Conservation (phyloP, 2,329 filamentous ascomycete genomes). For the Zymoseptoria pseudotritici region DNA sequence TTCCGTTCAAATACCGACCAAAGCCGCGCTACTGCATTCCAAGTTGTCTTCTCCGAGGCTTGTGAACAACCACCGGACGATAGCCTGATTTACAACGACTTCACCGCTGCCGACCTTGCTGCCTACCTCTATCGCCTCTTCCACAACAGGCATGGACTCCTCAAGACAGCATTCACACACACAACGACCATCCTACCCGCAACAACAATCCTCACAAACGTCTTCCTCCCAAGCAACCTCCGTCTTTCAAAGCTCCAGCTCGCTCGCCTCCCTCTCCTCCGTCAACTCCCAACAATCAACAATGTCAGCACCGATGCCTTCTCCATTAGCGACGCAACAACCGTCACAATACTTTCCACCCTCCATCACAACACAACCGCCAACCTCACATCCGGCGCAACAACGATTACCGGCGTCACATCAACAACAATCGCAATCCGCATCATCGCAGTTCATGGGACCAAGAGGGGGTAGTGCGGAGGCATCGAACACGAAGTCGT, state of each 20-base stretch:
- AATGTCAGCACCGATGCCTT: slow-evolving; percentile 29
- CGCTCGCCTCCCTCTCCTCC: slow-evolving; percentile 32
- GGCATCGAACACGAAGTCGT: slow-evolving; percentile 47
- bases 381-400: slow-evolving; percentile 23
- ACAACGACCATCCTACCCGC: slow-evolving; percentile 30
- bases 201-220: slow-evolving; percentile 14
- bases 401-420: slow-evolving; percentile 19
- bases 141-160: slow-evolving; percentile 8
- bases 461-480: slow-evolving; percentile 26
- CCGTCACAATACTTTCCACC: slow-evolving; percentile 25
- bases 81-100: neutral
- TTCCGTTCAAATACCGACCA: neutral
- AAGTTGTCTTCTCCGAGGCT: neutral
- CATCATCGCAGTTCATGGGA: slow-evolving; percentile 18
- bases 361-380: slow-evolving; percentile 8
- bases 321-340: slow-evolving; percentile 20
- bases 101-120: neutral
- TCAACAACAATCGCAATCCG: slow-evolving; percentile 26
- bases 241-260: slow-evolving; percentile 37
- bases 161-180: slow-evolving; percentile 18
- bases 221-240: slow-evolving; percentile 21
- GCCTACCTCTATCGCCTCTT: neutral
- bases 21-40: neutral
- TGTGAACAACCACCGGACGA: neutral
- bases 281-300: slow-evolving; percentile 26